A percentile compares a stretch with the other conserved stretches of the same genome.
These are phyloP conservation scores for Pichia nanzhaoensis DNA, from an alignment of 805 yeast species.

Conservation along the genomic window DNA sequence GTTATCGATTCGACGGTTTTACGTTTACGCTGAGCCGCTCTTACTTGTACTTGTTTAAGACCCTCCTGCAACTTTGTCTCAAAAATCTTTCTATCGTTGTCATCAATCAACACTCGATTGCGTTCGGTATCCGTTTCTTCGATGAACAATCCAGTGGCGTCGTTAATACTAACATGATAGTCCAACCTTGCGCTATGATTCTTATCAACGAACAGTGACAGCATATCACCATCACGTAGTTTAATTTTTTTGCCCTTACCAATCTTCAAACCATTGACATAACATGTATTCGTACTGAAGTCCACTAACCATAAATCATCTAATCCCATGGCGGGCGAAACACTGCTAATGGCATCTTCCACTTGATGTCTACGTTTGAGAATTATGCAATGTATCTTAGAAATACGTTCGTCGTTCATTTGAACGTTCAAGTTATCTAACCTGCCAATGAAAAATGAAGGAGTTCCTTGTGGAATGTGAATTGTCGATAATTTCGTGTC, in stretches of 20 bases:
- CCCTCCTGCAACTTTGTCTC: constrained; percentile 7
- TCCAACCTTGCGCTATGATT: constrained; percentile 45
- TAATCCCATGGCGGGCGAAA: constrained; percentile 59
- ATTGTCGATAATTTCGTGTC: constrained; percentile 36
- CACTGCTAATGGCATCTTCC: constrained; percentile 7
- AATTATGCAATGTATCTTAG: constrained; percentile 77
- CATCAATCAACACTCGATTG: constrained; percentile 4
- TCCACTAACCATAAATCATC: constrained; percentile 80
- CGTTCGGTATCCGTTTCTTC: constrained; percentile 16
- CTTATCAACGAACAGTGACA: constrained; percentile 61
- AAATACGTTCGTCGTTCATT: constrained; percentile 68
- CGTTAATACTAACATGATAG: constrained; percentile 47
- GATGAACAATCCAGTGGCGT: constrained; percentile 57
- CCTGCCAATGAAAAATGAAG: constrained; percentile 70
- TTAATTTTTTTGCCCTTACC: constrained; percentile 58
- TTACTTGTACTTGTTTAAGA: constrained; percentile 3
- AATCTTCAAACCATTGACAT: constrained; percentile 51
- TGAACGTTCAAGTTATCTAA: constrained; percentile 52
- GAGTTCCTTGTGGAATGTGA: constrained; percentile 58
- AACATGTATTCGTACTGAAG: constrained; percentile 73
- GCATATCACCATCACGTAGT: constrained; percentile 56
- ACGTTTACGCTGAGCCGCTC: constrained; percentile 2
- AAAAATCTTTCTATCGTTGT: constrained; percentile 5
- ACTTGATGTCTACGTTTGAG: constrained; percentile 57
- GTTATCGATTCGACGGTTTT: constrained; percentile 5